Percentiles rank a stretch among this genome's conserved stretches.
phyloP scores from a whole-genome alignment of 1,284 basidiomycete genomes.

The Microbotryum saponariae region DNA sequence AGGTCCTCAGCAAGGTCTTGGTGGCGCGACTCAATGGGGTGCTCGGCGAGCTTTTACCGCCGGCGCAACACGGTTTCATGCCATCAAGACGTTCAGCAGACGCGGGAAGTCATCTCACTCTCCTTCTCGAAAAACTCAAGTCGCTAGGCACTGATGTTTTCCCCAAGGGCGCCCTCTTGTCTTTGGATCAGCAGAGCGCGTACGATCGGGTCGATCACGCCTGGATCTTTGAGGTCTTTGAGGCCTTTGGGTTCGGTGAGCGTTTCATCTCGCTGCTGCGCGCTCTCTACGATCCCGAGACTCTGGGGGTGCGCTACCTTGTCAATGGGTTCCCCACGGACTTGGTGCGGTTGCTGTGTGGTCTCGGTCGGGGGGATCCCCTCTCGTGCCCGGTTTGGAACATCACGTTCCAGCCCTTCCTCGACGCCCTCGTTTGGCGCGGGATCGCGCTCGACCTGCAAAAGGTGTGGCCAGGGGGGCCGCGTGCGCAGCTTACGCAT shows the following conservation, averaged over 20 bases:
- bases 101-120: slow-evolving; percentile 1
- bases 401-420: too few species aligned
- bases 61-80: neutral
- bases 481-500: too few species aligned
- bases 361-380: too few species aligned
- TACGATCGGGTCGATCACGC: slow-evolving; percentile 2
- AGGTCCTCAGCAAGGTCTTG: neutral
- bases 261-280: slow-evolving; percentile 1
- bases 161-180: neutral
- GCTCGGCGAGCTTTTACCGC: neutral
- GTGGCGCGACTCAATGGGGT: neutral
- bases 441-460: too few species aligned
- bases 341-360: too few species aligned
- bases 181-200: slow-evolving; percentile 1
- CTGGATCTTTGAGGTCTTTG: slow-evolving; percentile 1
- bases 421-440: too few species aligned
- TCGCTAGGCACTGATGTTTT: neutral
- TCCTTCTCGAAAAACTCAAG: neutral
- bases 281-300: too few species aligned
- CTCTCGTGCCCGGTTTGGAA: too few species aligned
- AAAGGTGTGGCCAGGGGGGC: too few species aligned
- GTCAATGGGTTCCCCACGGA: too few species aligned
- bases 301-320: too few species aligned
- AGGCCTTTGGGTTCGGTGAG: neutral
- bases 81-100: neutral